Evolutionary conservation across 2,329 filamentous ascomycete genomes (phyloP), one percentile per base, ranked within the genome.

Genomic region (Coniochaeta sp.): DNA sequence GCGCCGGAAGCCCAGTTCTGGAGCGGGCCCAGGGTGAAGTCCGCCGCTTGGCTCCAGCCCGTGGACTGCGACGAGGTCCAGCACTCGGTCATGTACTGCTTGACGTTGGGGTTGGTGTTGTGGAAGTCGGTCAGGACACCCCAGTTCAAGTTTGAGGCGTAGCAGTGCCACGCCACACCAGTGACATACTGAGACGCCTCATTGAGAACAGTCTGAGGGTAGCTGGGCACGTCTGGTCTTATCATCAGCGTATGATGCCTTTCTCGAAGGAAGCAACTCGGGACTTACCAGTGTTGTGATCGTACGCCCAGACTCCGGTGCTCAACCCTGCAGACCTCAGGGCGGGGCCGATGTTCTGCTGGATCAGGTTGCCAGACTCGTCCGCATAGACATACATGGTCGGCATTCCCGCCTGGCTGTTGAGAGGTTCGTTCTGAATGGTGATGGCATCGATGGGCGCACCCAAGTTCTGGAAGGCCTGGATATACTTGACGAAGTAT

Each of bases 81-180:
- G 68, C 78, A 81, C 65, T 80, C 77, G 14, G 78, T 80, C 77
- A 80, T 79, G 69, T 77, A 78, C 64, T 80, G 77, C 24, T 71
- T 69, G 7, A 69, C 72, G 55, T 63, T 60, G 0, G 77, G 75
- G 65, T 75, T 75, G 26, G 65, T 62, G 60, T 73, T 68, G 64
- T 78, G 73, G 66, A 80, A 79, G 62, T 65, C 64, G 5, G 70
- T 73, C 19, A 77, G 65, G 6, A 73, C 71, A 26, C 61, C 62
- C 75, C 75, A 77, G 65, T 74, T 63, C 34, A 69, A 65, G 62
- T 69, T 64, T 19, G 63, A 60, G 17, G 74, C 71, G 61, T 77
- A 77, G 68, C 75, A 77, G 65, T 77, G 75, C 75, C 75, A 77
- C 0, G 74, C 75, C 1, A 73, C 69, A 1, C 70, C 68, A 17